Conservation (phyloP, 2,329 filamentous ascomycete species). For the Fusarium buxicola region DNA sequence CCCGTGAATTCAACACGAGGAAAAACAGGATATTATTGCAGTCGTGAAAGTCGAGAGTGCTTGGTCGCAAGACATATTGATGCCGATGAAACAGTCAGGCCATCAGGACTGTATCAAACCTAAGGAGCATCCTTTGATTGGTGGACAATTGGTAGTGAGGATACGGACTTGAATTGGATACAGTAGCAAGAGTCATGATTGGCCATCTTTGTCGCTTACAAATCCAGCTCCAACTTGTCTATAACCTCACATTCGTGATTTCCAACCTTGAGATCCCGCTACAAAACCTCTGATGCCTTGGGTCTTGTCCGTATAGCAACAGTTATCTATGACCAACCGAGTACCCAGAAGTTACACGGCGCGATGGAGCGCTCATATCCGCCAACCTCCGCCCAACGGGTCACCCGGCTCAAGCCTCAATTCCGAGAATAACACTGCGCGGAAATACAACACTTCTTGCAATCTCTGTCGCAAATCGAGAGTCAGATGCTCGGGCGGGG, state of each 20-base stretch:
- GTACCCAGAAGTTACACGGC: slow-evolving; percentile 1
- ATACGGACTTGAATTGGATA: too few species aligned
- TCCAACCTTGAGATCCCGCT: not conserved
- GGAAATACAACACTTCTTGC: slow-evolving; percentile 19
- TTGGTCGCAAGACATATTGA: too few species aligned
- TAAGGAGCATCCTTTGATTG: too few species aligned
- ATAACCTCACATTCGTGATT: not conserved
- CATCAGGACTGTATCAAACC: too few species aligned
- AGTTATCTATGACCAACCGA: not conserved
- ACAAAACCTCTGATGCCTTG: not conserved
- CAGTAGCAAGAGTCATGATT: too few species aligned
- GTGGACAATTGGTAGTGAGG: too few species aligned
- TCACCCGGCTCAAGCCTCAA: not conserved
- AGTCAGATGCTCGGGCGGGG: slow-evolving; percentile 12
- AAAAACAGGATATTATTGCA: too few species aligned
- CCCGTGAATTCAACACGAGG: too few species aligned
- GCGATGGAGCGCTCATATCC: not conserved
- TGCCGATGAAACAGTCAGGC: too few species aligned
- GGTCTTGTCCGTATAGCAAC: not conserved
- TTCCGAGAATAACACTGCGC: not conserved
- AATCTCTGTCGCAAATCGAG: slow-evolving; percentile 18
- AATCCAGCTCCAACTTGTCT: not conserved
- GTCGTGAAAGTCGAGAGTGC: too few species aligned
- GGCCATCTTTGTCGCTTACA: not conserved
- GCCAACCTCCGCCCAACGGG: not conserved